A percentile compares a stretch with the other conserved stretches of the same genome.
These are phyloP conservation scores for Lichina pygmaea DNA, from an alignment of 495 filamentous ascomycete species.

Conservation along the genomic window DNA sequence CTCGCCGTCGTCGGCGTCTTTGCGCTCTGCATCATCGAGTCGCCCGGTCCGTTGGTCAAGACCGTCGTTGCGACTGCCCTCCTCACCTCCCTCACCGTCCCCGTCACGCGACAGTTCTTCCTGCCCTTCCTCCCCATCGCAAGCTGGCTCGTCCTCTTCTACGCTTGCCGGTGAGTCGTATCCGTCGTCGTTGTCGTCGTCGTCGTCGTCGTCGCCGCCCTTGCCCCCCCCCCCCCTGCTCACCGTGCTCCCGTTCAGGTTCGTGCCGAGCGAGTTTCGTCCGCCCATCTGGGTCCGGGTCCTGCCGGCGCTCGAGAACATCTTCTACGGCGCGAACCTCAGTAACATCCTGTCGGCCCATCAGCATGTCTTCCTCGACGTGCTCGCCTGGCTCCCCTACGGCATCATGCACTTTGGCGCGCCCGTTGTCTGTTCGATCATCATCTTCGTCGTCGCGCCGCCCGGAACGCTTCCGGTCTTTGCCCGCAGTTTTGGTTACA, in stretches of 20 bases:
- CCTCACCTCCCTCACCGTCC: conserved; percentile 32
- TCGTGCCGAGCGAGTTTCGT: conserved; percentile 61
- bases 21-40: conserved; percentile 51
- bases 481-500: conserved; percentile 67
- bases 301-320: conserved; percentile 85
- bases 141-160: conserved; percentile 70
- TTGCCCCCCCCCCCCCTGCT: neutral
- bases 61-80: conserved; percentile 6
- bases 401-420: conserved; percentile 69
- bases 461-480: conserved; percentile 68
- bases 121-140: conserved; percentile 64
- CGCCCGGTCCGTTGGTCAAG: conserved; percentile 12
- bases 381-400: conserved; percentile 85
- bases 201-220: neutral
- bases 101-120: conserved; percentile 78
- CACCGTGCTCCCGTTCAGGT: conserved; percentile 21
- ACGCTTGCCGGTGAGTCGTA: conserved; percentile 50
- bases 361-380: conserved; percentile 49
- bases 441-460: conserved; percentile 69
- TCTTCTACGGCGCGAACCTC: conserved; percentile 83
- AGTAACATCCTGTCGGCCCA: conserved; percentile 86
- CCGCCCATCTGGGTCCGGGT: conserved; percentile 88
- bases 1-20: conserved; percentile 50
- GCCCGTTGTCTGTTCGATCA: conserved; percentile 41
- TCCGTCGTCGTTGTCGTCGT: neutral